Conservation (phyloP, 352 stramenopile species). For the Phytopythium vexans region DNA sequence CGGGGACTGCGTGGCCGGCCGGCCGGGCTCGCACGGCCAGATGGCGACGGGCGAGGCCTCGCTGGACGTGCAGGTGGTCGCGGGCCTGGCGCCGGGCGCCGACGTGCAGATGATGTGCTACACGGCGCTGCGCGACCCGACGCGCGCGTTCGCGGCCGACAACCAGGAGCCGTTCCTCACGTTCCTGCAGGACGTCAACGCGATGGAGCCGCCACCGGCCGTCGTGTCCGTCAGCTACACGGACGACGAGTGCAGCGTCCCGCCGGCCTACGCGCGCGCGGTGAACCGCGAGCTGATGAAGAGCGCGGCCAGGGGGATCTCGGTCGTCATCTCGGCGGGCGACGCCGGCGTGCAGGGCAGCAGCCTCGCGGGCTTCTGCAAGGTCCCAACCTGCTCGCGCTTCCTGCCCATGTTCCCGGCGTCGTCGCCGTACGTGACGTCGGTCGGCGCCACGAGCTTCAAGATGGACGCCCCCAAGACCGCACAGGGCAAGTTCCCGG, state of each 20-base stretch:
- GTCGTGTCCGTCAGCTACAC: constrained; percentile 84
- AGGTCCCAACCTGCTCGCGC: constrained; percentile 29
- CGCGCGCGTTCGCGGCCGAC: constrained; percentile 41
- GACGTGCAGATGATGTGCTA: constrained; percentile 64
- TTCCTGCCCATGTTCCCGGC: constrained; percentile 69
- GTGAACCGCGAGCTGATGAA: constrained; percentile 80
- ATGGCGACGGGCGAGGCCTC: constrained; percentile 60
- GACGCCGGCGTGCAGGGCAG: constrained; percentile 60
- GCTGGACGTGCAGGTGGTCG: constrained; percentile 61
- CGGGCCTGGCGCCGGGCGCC: constrained; percentile 39
- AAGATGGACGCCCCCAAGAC: constrained; percentile 5
- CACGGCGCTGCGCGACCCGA: constrained; percentile 44
- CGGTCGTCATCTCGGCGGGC: constrained; percentile 63
- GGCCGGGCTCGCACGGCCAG: not conserved
- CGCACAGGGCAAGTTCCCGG: constrained; percentile 30
- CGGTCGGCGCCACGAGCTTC: constrained; percentile 60
- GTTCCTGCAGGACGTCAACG: constrained; percentile 72
- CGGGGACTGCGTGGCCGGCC: constrained; percentile 36
- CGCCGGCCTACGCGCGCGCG: constrained; percentile 41
- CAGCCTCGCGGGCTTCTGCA: constrained; percentile 45
- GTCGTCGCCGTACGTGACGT: constrained; percentile 72
- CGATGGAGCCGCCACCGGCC: constrained; percentile 48
- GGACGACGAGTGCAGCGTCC: constrained; percentile 74
- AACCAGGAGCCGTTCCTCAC: constrained; percentile 80
- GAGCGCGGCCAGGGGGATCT: constrained; percentile 56